Conservation (phyloP, 768 basidiomycete species). For the Tricholoma hemisulphureum region DNA sequence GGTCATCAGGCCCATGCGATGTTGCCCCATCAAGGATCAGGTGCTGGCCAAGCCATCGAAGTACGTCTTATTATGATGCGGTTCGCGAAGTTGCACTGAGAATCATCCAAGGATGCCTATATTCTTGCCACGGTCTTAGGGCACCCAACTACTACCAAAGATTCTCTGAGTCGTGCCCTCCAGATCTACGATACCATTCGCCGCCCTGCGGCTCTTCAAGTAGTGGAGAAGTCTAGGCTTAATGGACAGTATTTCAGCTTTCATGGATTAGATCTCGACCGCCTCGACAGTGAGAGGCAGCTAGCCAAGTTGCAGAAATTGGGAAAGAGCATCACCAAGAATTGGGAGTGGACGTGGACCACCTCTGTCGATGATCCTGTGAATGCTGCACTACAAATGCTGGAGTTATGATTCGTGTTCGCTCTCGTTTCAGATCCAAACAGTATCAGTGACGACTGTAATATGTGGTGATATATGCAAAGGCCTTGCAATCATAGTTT, state of each 20-base stretch:
- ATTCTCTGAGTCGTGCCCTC: constrained; percentile 40
- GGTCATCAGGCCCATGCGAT: constrained; percentile 40
- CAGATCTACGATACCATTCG: constrained; percentile 51
- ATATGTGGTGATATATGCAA: too few species aligned
- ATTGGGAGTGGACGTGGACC: constrained; percentile 65
- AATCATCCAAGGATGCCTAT: constrained; percentile 46
- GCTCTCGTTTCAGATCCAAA: too few species aligned
- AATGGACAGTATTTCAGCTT: constrained; percentile 45
- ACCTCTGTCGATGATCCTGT: constrained; percentile 44
- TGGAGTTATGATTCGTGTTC: constrained; percentile 25
- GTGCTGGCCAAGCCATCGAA: constrained; percentile 50
- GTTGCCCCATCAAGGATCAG: constrained; percentile 47
- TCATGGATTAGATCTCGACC: constrained; percentile 27
- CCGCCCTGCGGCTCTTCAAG: constrained; percentile 42
- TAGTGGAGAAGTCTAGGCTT: constrained; percentile 37
- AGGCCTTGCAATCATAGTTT: too few species aligned
- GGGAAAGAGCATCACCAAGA: constrained; percentile 41
- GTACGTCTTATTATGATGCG: constrained; percentile 8
- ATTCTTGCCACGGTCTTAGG: constrained; percentile 45
- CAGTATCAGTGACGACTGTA: too few species aligned
- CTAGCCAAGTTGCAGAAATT: constrained; percentile 37
- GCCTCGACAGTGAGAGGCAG: constrained; percentile 22
- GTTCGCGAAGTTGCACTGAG: not conserved
- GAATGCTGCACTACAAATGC: constrained; percentile 34
- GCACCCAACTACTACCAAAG: constrained; percentile 39